Conservation (phyloP, 2,329 filamentous ascomycete species). For the Colletotrichum neosansevieriae region DNA sequence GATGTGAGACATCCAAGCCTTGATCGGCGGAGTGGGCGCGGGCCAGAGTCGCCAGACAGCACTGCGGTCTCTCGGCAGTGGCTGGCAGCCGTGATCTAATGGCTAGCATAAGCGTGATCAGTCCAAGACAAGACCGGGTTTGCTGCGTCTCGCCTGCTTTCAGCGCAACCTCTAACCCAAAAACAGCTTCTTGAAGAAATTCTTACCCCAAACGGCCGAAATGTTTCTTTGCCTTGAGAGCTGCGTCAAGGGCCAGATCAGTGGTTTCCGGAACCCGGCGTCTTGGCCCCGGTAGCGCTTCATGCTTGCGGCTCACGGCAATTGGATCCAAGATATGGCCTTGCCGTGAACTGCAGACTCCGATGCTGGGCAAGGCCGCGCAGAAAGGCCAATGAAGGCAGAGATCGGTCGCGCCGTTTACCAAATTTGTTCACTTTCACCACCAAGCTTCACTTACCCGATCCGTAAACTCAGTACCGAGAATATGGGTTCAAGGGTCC, state of each 20-base stretch:
- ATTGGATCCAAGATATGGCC: not conserved
- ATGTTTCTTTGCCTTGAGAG: not conserved
- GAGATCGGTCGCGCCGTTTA: not conserved
- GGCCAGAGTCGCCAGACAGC: not conserved
- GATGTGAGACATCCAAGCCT: no score
- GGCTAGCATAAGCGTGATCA: not conserved
- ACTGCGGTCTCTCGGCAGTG: not conserved
- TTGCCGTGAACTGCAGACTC: not conserved
- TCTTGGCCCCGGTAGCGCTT: not conserved
- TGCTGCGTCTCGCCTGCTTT: not conserved
- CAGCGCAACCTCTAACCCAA: not conserved
- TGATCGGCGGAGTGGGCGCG: no score
- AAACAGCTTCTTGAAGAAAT: not conserved
- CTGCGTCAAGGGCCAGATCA: not conserved
- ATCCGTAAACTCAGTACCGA: not conserved
- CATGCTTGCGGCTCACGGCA: slow-evolving; percentile 14
- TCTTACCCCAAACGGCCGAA: slow-evolving; percentile 6
- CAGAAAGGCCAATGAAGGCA: not conserved
- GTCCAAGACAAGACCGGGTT: not conserved
- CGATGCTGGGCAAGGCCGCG: not conserved
- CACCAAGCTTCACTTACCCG: not conserved
- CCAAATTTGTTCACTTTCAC: not conserved
- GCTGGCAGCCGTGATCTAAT: not conserved
- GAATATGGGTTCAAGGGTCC: not conserved
- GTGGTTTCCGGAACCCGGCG: not conserved